Conservation (phyloP, 1,284 basidiomycete species). For the Cystobasidium pallidum region DNA sequence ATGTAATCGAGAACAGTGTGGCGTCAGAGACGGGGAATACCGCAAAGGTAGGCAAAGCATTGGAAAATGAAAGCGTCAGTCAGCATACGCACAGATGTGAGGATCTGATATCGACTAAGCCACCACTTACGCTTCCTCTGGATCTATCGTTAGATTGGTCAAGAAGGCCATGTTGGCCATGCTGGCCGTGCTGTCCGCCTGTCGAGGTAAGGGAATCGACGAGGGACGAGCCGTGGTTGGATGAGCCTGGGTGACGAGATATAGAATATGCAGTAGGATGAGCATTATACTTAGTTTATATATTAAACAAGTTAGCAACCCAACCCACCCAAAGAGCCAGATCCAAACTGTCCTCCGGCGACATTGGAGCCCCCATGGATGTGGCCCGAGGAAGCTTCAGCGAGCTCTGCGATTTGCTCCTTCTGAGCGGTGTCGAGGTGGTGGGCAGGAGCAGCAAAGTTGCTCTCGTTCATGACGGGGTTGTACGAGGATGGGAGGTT, state of each 20-base stretch:
- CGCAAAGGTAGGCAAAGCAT: not conserved
- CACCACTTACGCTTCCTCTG: conserved; percentile 4
- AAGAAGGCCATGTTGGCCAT: conserved; percentile 25
- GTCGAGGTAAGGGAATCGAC: conserved; percentile 5
- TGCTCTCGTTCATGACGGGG: conserved; percentile 6
- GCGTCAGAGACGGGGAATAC: not conserved
- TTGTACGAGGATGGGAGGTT: conserved; percentile 27
- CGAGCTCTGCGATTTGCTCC: conserved; percentile 29
- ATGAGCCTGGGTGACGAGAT: conserved; percentile 9
- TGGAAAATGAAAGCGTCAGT: not conserved
- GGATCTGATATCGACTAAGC: no score
- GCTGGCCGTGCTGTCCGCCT: not conserved
- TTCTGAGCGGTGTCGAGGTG: conserved; percentile 13
- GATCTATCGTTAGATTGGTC: not conserved
- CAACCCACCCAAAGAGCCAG: not conserved
- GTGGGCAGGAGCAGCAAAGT: conserved; percentile 34
- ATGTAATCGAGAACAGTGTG: conserved; percentile 8
- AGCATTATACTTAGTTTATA: no score
- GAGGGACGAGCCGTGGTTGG: not conserved
- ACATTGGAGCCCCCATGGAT: conserved; percentile 10
- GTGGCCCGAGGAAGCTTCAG: conserved; percentile 24
- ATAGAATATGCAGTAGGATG: no score
- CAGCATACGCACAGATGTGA: no score
- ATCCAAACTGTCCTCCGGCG: not conserved
- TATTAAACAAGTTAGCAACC: no score